Conservation (phyloP, 441 rosid species). For the Pelargonium citronellum region DNA sequence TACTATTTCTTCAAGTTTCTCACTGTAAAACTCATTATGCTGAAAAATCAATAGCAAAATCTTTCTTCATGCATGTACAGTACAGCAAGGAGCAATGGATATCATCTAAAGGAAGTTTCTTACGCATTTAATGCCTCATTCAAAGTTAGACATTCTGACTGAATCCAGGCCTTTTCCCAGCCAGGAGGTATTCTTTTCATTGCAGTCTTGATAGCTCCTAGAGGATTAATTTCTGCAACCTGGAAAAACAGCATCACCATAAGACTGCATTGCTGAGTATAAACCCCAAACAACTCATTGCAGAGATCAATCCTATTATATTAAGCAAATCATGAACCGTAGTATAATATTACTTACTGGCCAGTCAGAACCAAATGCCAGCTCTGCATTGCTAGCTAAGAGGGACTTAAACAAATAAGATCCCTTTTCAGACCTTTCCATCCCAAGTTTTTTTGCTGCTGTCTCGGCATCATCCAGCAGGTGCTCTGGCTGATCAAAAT, state of each 20-base stretch:
- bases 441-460: conserved; percentile 66
- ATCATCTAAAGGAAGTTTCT: conserved; percentile 20
- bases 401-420: conserved; percentile 62
- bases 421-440: conserved; percentile 55
- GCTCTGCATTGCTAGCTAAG: conserved; percentile 43
- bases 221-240: conserved; percentile 66
- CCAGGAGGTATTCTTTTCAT: conserved; percentile 70
- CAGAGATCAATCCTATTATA: too few relatives aligned
- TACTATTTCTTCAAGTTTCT: too few relatives aligned
- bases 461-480: conserved; percentile 73
- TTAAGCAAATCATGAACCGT: too few relatives aligned
- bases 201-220: conserved; percentile 58
- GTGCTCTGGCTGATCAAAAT: conserved; percentile 75
- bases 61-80: too few relatives aligned
- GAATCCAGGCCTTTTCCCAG: conserved; percentile 67
- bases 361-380: conserved; percentile 94
- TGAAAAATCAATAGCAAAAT: too few relatives aligned
- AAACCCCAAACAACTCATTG: too few relatives aligned
- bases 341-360: conserved; percentile 46
- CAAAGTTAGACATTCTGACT: conserved; percentile 62
- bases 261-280: too few relatives aligned
- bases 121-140: conserved; percentile 64
- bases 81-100: background rate
- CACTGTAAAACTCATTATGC: too few relatives aligned
- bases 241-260: conserved; percentile 23